phyloP scores from a whole-genome alignment of 2,329 filamentous ascomycete species.

The Alternaria ventricosa region DNA sequence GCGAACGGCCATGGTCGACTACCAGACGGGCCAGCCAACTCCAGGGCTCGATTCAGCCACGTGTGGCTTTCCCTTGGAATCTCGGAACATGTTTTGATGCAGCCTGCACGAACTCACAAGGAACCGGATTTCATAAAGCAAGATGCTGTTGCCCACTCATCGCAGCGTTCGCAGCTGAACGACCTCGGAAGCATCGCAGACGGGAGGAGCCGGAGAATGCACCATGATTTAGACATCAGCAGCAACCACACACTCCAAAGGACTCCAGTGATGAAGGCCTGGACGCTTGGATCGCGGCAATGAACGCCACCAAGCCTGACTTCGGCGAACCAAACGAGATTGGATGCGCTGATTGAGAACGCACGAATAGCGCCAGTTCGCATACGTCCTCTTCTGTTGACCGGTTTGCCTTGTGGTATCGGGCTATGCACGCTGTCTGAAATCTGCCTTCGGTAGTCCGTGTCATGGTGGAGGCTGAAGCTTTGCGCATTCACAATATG shows the following conservation, averaged over 20 bases:
- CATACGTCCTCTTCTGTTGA: slow-evolving; percentile 14
- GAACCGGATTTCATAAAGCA: not conserved
- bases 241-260: not conserved
- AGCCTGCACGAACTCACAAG: not conserved
- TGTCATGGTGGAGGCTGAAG: slow-evolving; percentile 28
- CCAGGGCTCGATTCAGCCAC: not conserved
- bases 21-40: not conserved
- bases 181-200: not conserved
- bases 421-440: slow-evolving; percentile 10
- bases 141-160: not conserved
- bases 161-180: not conserved
- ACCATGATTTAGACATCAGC: not conserved
- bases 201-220: not conserved
- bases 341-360: slow-evolving; percentile 1
- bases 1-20: slow-evolving; percentile 16
- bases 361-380: not conserved
- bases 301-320: slow-evolving; percentile 14
- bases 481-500: slow-evolving; percentile 16
- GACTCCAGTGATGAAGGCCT: slow-evolving; percentile 2
- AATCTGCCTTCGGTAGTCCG: not conserved
- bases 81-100: not conserved
- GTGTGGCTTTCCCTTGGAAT: not conserved
- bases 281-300: not conserved
- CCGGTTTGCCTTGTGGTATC: slow-evolving; percentile 15
- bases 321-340: slow-evolving; percentile 1